Percentiles rank a stretch among this genome's conserved stretches.
These are phyloP conservation scores for Yamadazyma epiphylla DNA, from an alignment of 1,139 yeast species.

Conservation along the genomic window DNA sequence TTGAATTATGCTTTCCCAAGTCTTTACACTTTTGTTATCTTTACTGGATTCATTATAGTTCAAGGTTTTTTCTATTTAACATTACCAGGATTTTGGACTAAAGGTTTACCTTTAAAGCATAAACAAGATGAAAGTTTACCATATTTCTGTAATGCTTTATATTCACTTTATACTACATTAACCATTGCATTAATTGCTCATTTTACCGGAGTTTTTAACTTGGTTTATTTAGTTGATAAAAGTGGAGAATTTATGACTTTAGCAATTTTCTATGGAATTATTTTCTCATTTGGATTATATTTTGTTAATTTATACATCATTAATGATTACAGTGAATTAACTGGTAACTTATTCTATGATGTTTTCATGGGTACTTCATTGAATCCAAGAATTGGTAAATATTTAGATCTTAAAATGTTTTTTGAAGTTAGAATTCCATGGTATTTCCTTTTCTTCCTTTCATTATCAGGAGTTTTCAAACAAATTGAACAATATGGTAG, in stretches of 20 bases:
- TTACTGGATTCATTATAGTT: conserved; percentile 62
- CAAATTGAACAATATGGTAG: conserved; percentile 82
- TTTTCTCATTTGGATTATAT: conserved; percentile 61
- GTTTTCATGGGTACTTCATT: conserved; percentile 96
- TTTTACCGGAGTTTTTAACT: conserved; percentile 65
- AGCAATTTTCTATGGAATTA: conserved; percentile 75
- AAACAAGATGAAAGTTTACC: conserved; percentile 76
- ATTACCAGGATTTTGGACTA: conserved; percentile 93
- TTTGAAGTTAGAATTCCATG: conserved; percentile 97
- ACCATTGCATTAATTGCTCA: conserved; percentile 60
- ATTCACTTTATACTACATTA: conserved; percentile 72
- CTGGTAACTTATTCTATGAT: conserved; percentile 88
- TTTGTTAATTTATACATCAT: conserved; percentile 60
- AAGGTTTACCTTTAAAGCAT: conserved; percentile 89
- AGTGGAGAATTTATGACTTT: conserved; percentile 93
- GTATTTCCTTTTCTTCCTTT: conserved; percentile 81
- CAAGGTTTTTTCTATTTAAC: conserved; percentile 77
- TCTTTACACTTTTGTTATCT: conserved; percentile 60
- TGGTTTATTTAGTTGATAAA: conserved; percentile 70
- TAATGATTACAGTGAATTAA: conserved; percentile 80
- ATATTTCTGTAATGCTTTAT: conserved; percentile 89
- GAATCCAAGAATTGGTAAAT: conserved; percentile 89
- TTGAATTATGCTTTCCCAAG: conserved; percentile 67
- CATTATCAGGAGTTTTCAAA: conserved; percentile 69
- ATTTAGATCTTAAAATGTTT: conserved; percentile 88